phyloP scores from a whole-genome alignment of 164 flowering plant genomes.

The Liriodendron chinense region DNA sequence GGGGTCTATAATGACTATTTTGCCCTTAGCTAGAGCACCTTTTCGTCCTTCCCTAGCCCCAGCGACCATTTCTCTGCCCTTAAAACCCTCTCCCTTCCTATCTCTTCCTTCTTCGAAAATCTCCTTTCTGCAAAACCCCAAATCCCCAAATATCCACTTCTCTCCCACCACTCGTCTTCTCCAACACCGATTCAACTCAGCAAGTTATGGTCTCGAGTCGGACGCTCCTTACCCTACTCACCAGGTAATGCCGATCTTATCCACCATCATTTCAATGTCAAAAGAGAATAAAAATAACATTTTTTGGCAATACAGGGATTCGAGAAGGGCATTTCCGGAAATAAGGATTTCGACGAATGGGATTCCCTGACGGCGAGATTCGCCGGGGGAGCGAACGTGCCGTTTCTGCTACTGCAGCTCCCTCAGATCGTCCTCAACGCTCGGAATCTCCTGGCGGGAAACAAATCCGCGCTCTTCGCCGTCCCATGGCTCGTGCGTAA shows the following conservation, averaged over 20 bases:
- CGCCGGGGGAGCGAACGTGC: slow-evolving; percentile 74
- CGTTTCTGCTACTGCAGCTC: slow-evolving; percentile 70
- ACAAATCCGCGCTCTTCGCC: slow-evolving; percentile 62
- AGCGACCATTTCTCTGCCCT: neutral
- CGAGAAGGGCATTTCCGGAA: neutral
- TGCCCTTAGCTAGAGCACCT: neutral
- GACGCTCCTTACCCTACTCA: neutral
- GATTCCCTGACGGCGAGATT: slow-evolving; percentile 70
- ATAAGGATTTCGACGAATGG: slow-evolving; percentile 51
- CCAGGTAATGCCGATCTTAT: neutral
- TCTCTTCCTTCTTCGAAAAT: neutral
- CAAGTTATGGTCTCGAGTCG: neutral
- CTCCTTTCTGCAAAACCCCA: neutral
- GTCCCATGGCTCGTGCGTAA: slow-evolving; percentile 81
- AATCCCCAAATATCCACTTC: neutral
- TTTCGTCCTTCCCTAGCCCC: neutral
- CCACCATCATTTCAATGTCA: neutral
- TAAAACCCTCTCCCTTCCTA: no score
- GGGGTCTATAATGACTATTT: neutral
- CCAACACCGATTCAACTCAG: neutral
- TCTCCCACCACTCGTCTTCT: neutral
- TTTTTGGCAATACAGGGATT: neutral
- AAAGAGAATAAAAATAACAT: neutral
- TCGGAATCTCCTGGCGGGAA: slow-evolving; percentile 76
- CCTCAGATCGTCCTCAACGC: slow-evolving; percentile 92